phyloP scores from a whole-genome alignment of 768 basidiomycete genomes.

The Phaeotremella skinneri region DNA sequence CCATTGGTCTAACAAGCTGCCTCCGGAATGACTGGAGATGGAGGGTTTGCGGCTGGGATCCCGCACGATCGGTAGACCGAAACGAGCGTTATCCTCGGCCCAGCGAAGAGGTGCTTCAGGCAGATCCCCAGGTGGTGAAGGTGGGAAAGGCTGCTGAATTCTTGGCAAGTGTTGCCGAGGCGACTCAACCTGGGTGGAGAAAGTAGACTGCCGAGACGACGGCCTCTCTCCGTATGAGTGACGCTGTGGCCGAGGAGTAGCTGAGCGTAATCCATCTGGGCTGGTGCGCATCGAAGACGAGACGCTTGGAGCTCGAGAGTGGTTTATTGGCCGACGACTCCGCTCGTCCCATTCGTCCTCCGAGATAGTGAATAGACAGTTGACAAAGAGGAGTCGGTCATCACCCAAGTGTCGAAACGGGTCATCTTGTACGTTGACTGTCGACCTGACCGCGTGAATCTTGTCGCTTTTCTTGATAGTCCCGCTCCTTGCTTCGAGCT shows the following conservation, averaged over 20 bases:
- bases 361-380: slow-evolving; percentile 4
- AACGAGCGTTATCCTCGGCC: no score
- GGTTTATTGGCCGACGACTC: not conserved
- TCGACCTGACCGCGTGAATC: slow-evolving; percentile 11
- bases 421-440: slow-evolving; percentile 6
- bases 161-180: not conserved
- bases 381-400: slow-evolving; percentile 12
- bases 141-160: not conserved
- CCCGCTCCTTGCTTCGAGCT: no score
- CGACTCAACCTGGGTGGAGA: not conserved
- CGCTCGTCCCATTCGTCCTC: not conserved
- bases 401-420: slow-evolving; percentile 20
- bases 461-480: not conserved
- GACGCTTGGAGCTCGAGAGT: not conserved
- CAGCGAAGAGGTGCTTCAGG: no score
- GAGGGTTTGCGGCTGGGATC: no score
- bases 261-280: not conserved
- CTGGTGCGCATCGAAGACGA: not conserved
- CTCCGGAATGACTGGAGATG: no score
- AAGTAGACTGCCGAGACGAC: not conserved
- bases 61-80: no score
- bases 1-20: slow-evolving; percentile 7
- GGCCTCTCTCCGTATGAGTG: not conserved
- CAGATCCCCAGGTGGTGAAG: not conserved
- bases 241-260: not conserved